A percentile compares a stretch with the other conserved stretches of the same genome.
Conservation (phyloP, 108 stramenopile genomes). For the Fragilariopsis cylindrus region DNA sequence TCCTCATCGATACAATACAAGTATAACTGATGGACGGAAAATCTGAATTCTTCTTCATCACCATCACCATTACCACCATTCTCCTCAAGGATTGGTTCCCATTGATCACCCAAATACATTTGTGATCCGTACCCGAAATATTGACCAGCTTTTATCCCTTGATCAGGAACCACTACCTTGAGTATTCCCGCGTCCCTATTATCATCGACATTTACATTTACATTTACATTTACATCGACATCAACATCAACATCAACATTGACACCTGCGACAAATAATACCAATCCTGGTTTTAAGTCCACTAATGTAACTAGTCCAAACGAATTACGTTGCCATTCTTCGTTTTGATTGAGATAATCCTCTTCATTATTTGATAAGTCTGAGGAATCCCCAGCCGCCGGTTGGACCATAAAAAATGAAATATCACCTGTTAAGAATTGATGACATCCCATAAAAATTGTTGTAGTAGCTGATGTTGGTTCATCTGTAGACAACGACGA, state of each 20-base stretch:
- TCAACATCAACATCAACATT: neutral
- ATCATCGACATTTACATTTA: neutral
- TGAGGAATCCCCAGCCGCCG: neutral
- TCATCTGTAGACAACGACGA: neutral
- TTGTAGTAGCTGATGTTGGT: neutral
- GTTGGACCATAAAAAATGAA: slow-evolving; percentile 10
- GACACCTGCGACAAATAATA: neutral
- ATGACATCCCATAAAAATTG: neutral
- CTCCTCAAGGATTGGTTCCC: slow-evolving; percentile 12
- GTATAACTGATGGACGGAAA: slow-evolving; percentile 16
- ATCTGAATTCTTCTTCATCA: neutral
- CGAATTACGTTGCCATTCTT: no score
- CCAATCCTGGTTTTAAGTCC: neutral
- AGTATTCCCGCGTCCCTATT: neutral
- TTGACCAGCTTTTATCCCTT: slow-evolving; percentile 4
- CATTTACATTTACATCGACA: neutral
- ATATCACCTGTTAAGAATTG: slow-evolving; percentile 9
- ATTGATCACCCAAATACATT: slow-evolving; percentile 16
- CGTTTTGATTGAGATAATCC: no score
- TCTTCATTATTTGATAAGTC: neutral
- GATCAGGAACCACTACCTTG: slow-evolving; percentile 1
- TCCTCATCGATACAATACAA: slow-evolving; percentile 21
- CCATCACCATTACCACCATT: slow-evolving; percentile 16
- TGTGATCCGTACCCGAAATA: slow-evolving; percentile 26
- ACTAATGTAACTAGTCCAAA: slow-evolving; percentile 12